Evolutionary conservation across 2,329 filamentous ascomycete species (phyloP), one percentile per base, ranked within the genome.

Genomic region (Thermothelomyces thermophilus): DNA sequence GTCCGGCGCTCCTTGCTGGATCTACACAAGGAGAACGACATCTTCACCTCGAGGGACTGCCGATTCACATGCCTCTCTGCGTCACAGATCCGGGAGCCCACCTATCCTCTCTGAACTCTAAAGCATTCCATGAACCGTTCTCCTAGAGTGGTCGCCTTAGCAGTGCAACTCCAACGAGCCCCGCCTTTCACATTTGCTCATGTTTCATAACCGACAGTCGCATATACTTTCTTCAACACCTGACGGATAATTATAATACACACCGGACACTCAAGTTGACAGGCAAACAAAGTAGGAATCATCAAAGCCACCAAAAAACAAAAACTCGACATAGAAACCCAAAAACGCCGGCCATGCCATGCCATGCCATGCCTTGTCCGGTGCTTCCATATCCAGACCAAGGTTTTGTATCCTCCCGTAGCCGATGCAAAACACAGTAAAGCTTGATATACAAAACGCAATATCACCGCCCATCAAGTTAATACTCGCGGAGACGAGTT

Each of bases 271-370:
- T 26, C 22, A 17, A n/a, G 19, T 19, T 35, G 40, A 47, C 19
- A 8, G n/a, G 19, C 22, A 30, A 37, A 11, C 33, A 37, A 36
- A 13, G 20, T 20, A 35, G 14, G 14, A 24, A 20, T 31, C 16
- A 17, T 24, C 10, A 14, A n/a, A 31, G 35, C 17, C 34, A n/a
- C 44, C 44, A 6, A 16, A 14, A 14, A 31, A 42, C 10, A 4
- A n/a, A 46, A 30, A 26, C 22, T 46, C 36, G 20, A 41, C 20
- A 17, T 3, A 16, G 9, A 20, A 35, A 24, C 8, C 10, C 46
- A 37, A 28, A 36, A 41, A 42, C 46, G 36, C 46, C 37, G 22
- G 28, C 46, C 37, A 36, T 42, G 39, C 42, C 42, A 45, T 44
- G 41, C 37, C 33, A 37, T 42, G n/a, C 10, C 30, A 24, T 24